phyloP scores from a whole-genome alignment of 768 basidiomycete genomes.

The Lactarius vividus region DNA sequence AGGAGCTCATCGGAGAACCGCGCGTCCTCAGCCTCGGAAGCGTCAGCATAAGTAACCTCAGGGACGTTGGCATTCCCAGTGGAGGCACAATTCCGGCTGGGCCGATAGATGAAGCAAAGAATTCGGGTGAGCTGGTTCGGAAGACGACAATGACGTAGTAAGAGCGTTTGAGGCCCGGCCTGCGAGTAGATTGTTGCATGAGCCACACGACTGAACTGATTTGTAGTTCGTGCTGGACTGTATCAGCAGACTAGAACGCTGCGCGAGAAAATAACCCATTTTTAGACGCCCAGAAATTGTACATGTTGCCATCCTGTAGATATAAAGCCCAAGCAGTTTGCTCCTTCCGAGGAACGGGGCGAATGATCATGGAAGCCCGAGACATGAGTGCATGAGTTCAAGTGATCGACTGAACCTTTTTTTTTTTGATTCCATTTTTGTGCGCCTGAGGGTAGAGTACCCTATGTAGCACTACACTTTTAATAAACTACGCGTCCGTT shows the following conservation, averaged over 20 bases:
- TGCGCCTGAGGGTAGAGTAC: too few species aligned
- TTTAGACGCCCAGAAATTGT: too few species aligned
- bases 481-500: too few species aligned
- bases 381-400: too few species aligned
- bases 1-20: slow-evolving; percentile 18
- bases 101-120: neutral
- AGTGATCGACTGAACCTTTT: too few species aligned
- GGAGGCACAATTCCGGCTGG: neutral
- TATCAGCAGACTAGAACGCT: neutral
- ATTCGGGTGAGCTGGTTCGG: neutral
- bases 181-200: neutral
- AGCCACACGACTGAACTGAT: neutral
- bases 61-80: slow-evolving; percentile 2
- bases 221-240: neutral
- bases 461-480: too few species aligned
- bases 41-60: slow-evolving; percentile 15
- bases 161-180: neutral
- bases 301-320: too few species aligned
- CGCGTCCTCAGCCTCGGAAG: slow-evolving; percentile 19
- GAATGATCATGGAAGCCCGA: too few species aligned
- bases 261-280: too few species aligned
- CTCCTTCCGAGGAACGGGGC: too few species aligned
- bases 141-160: neutral
- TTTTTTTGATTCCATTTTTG: too few species aligned
- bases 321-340: too few species aligned